Base-by-base conservation (phyloP, 208 protist species). In the Angomonas deanei region DNA sequence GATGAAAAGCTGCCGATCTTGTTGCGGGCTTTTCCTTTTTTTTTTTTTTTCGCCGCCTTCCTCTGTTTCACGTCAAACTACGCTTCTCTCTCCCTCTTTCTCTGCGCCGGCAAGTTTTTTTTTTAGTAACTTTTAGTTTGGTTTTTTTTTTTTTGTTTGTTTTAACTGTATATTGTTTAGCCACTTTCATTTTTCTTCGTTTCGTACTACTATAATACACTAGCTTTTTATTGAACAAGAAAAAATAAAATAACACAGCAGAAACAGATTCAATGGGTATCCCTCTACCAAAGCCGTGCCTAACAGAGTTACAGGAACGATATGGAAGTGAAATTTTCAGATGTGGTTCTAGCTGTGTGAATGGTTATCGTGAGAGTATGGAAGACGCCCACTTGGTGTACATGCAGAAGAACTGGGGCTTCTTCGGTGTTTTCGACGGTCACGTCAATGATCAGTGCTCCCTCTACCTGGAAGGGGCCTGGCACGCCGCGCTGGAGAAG, bases 391-490 rank as follows among this genome's bases (percentile, higher is more conserved):
- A 96, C 68, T 68, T 91, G 49, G 76, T 73, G 19, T 85, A 92
- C 70, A 66, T 96, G 65, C 73, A 88, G 50, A 62, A 74, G 58
- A 80, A 42, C 46, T 96, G 88, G 86, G 91, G 91, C 26, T 96
- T 96, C 74, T 96, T 96, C 53, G 91, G 78, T 62, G 86, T 96
- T 32, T 96, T 94, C 61, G 91, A 96, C 42, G 91, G 91, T 10
- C 91, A 96, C 70, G 86, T 96, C 24, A 92, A 93, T 58, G 86
- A 92, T 64, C 66, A 86, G 49, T 92, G 86, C 73, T 92, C 87
- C 34, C 62, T 75, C 60, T 93, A 91, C 70, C 68, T 96, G 32
- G 87, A 92, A 60, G 57, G 67, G 5, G 84, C 83, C 23, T 96
- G 83, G 82, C 86, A 69, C 47, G 66, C 74, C 24, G 75, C 70